A percentile compares a stretch with the other conserved stretches of the same genome.
These are phyloP conservation scores for Xylariaceae sp. DNA, from an alignment of 2,329 filamentous ascomycete species.

Conservation along the genomic window DNA sequence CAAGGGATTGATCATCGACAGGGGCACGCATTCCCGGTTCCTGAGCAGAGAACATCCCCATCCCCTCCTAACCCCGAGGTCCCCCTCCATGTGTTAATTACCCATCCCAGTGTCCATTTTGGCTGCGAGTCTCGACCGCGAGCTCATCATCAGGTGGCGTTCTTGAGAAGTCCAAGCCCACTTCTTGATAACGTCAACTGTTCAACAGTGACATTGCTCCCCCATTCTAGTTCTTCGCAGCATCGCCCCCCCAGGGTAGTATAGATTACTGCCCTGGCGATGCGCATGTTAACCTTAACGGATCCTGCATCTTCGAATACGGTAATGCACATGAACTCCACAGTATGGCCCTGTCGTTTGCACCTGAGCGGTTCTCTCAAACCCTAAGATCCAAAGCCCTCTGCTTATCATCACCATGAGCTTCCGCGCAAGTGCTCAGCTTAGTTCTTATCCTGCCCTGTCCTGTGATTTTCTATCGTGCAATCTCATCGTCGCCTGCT, in stretches of 20 bases:
- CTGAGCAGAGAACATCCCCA: background rate
- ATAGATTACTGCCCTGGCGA: background rate
- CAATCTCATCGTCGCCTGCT: background rate
- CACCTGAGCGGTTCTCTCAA: background rate
- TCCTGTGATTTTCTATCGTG: too few relatives aligned
- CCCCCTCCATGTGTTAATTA: slow-evolving; percentile 1
- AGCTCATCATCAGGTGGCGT: slow-evolving; percentile 8
- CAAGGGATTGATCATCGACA: background rate
- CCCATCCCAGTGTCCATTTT: background rate
- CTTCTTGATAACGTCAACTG: slow-evolving; percentile 1
- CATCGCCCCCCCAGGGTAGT: background rate
- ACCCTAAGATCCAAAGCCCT: background rate
- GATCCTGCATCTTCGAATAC: background rate
- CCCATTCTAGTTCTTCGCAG: background rate
- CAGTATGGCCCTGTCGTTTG: background rate
- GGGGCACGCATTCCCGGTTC: slow-evolving; percentile 5
- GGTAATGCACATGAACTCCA: background rate
- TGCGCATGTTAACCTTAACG: background rate
- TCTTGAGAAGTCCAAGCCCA: background rate
- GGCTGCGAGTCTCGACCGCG: slow-evolving; percentile 1
- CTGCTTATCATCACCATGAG: background rate
- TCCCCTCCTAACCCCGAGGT: background rate
- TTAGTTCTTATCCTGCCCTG: too few relatives aligned
- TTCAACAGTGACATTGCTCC: background rate
- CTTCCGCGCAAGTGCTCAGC: background rate